Evolutionary conservation across 805 yeast genomes (phyloP).

Genomic region (Candida maris): DNA sequence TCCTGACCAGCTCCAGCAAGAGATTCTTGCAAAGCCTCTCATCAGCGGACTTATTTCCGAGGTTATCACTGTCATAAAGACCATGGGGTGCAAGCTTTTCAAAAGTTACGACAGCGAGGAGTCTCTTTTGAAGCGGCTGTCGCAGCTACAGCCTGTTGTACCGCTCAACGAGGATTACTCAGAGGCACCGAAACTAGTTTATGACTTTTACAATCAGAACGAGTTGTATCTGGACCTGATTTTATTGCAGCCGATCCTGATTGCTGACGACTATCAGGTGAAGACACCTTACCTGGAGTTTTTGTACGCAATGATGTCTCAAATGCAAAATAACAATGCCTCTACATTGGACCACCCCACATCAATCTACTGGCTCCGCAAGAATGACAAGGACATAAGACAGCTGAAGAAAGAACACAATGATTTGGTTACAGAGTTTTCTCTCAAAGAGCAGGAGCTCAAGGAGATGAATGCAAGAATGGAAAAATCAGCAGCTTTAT

Average conservation of each 20-base stretch:
- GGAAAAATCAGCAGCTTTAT: conserved; percentile 16
- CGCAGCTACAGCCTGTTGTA: conserved; percentile 38
- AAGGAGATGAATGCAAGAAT: conserved; percentile 22
- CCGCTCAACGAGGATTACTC: conserved; percentile 30
- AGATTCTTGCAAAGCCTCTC: conserved; percentile 81
- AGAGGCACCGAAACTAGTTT: conserved; percentile 59
- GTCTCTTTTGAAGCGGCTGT: conserved; percentile 53
- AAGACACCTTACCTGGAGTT: conserved; percentile 90
- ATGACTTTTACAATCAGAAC: conserved; percentile 56
- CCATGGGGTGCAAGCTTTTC: conserved; percentile 73
- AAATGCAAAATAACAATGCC: conserved; percentile 48
- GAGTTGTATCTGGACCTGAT: conserved; percentile 70
- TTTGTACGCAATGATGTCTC: conserved; percentile 73
- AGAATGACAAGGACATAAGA: conserved; percentile 27
- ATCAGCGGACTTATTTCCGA: conserved; percentile 78
- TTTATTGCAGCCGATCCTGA: conserved; percentile 77
- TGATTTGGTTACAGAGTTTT: conserved; percentile 22
- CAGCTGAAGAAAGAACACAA: conserved; percentile 26
- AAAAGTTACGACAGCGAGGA: conserved; percentile 67
- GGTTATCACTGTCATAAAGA: conserved; percentile 64
- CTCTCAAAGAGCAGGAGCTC: conserved; percentile 27
- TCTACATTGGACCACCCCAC: conserved; percentile 31
- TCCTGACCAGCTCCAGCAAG: conserved; percentile 55
- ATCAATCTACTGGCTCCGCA: conserved; percentile 33
- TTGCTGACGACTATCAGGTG: conserved; percentile 85